A percentile compares a stretch with the other conserved stretches of the same genome.
phyloP scores from a whole-genome alignment of 1,139 yeast species.

The Meyerozyma carpophila region DNA sequence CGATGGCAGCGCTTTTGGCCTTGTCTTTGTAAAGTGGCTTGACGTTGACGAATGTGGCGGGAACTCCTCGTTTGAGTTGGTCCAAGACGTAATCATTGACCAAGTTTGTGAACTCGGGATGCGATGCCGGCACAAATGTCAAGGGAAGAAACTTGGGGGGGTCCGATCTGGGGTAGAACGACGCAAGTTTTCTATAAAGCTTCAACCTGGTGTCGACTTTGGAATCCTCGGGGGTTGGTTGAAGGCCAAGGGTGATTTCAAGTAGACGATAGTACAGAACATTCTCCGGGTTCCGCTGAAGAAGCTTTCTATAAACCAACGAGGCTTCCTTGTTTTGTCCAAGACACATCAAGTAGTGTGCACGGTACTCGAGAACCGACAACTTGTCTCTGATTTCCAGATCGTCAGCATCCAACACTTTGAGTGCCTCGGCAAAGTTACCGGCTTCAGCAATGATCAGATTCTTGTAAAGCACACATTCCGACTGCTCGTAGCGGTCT shows the following conservation, averaged over 20 bases:
- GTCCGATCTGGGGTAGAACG: conserved; percentile 79
- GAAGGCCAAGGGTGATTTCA: conserved; percentile 47
- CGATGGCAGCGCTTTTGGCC: conserved; percentile 45
- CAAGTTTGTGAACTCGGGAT: conserved; percentile 36
- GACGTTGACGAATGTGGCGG: conserved; percentile 82
- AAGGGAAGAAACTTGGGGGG: conserved; percentile 77
- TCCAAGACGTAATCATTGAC: conserved; percentile 49
- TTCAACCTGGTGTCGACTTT: conserved; percentile 38
- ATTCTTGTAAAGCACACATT: conserved; percentile 71
- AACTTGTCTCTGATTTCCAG: conserved; percentile 58
- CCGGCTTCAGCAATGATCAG: conserved; percentile 60
- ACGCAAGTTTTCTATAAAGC: conserved; percentile 58
- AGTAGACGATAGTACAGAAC: conserved; percentile 57
- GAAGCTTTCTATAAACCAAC: conserved; percentile 57
- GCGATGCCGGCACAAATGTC: conserved; percentile 58
- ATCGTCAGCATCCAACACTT: conserved; percentile 50
- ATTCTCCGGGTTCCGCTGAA: conserved; percentile 86
- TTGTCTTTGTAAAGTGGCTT: conserved; percentile 67
- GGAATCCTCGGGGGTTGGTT: conserved; percentile 29
- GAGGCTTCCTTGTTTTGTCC: conserved; percentile 57
- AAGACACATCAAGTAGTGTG: conserved; percentile 46
- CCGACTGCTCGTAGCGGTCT: conserved; percentile 75
- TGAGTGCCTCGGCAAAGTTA: conserved; percentile 58
- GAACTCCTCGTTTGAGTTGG: conserved; percentile 77
- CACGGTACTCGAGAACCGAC: conserved; percentile 62